Base-by-base conservation (phyloP, 2,329 filamentous ascomycete species). In the Zymoseptoria crescenta region DNA sequence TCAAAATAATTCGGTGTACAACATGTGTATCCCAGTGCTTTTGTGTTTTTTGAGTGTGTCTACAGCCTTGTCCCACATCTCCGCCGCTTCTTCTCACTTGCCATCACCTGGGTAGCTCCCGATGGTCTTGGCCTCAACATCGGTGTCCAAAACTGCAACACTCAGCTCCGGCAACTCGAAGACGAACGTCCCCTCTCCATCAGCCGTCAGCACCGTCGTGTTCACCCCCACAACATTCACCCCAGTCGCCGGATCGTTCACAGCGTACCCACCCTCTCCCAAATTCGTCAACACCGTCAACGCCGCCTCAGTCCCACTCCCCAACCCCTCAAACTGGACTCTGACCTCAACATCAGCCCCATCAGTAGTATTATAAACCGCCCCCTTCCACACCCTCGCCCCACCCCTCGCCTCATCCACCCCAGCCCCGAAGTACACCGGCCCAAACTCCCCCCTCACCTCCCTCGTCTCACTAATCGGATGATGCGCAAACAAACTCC, bases 121-220 rank as follows among this genome's bases (percentile, higher is more conserved):
- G 16, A 52, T 52, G 4, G 21, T 21, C 28, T 52, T 52, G 2
- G 19, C 50, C 16, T 52, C 21, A 16, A 52, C 21, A 24, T 62
- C 65, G 19, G 66, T 72, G 10, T 83, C 80, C 54, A 85, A 67
- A 2, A 85, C 78, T 16, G 80, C 81, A 52, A 85, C 78, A 65
- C 81, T 84, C 56, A 84, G 67, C 62, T 82, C 73, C 0, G 81
- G 81, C 65, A 85, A 58, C 24, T 68, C 74, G 62, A 85, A 85
- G 54, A 72, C 70, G 64, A 84, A 83, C 0, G 66, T 69, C 2
- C 83, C 82, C 24, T 75, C 72, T 8, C 68, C 66, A 20, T 75
- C 77, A 1, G 79, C 80, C 64, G 69, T 72, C 35, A 82, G 52
- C 0, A 72, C 70, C 0, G 65, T 69, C 9, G 70, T 76, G 0